Percentiles rank a stretch among this genome's conserved stretches.
Evolutionary conservation across 805 yeast species (phyloP).

Genomic region (Yarrowia divulgata): DNA sequence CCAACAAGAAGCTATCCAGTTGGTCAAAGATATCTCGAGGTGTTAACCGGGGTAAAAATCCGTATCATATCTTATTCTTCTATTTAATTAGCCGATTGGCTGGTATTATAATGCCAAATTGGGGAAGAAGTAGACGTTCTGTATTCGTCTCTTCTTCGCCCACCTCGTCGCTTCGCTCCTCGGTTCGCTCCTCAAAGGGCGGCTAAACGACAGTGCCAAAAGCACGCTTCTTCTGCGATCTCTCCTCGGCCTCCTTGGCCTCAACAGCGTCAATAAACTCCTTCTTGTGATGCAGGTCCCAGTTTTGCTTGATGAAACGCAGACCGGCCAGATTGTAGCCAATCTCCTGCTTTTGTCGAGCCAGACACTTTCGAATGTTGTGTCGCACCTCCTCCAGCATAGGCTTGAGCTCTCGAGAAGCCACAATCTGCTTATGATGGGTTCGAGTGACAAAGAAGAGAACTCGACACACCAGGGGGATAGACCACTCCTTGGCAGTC

Average conservation of each 20-base stretch:
- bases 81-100: no score
- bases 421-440: conserved; percentile 79
- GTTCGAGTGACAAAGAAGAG: conserved; percentile 75
- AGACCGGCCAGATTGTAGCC: conserved; percentile 89
- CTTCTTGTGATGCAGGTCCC: conserved; percentile 76
- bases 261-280: conserved; percentile 76
- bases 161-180: no score
- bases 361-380: conserved; percentile 65
- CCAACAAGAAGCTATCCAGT: no score
- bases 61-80: no score
- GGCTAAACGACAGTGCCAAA: conserved; percentile 49
- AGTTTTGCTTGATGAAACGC: conserved; percentile 72
- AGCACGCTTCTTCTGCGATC: conserved; percentile 71
- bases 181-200: background rate
- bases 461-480: conserved; percentile 74
- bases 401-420: conserved; percentile 58
- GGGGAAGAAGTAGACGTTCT: no score
- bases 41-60: no score
- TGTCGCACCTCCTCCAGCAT: conserved; percentile 69
- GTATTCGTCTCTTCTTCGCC: no score
- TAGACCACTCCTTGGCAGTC: conserved; percentile 60
- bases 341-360: conserved; percentile 61
- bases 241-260: conserved; percentile 60
- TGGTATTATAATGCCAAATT: no score
- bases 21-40: no score